These are phyloP conservation scores for Cyclostephanos tholiformis DNA, from an alignment of 108 stramenopile species.

Conservation along the genomic window DNA sequence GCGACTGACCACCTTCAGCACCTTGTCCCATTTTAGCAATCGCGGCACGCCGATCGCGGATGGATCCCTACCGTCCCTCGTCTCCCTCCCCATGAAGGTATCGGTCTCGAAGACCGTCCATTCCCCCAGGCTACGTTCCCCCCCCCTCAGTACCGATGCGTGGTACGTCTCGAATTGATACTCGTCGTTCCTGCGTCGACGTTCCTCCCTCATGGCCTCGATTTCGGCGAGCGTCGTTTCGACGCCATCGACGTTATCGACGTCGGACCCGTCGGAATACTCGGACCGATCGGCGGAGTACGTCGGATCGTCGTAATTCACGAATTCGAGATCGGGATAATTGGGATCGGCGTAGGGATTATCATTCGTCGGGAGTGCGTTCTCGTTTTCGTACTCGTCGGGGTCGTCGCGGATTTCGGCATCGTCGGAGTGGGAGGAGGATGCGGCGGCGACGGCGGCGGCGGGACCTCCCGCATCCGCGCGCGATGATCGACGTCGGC, in stretches of 20 bases:
- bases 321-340: constrained; percentile 86
- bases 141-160: constrained; percentile 57
- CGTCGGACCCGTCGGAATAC: constrained; percentile 30
- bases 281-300: constrained; percentile 74
- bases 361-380: neutral
- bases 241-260: neutral
- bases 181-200: constrained; percentile 81
- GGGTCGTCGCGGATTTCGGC: neutral
- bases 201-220: constrained; percentile 86
- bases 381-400: neutral
- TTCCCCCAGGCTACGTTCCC: constrained; percentile 73
- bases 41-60: constrained; percentile 48
- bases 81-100: constrained; percentile 62
- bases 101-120: constrained; percentile 85
- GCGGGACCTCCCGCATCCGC: too few species aligned
- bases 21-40: constrained; percentile 51
- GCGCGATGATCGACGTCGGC: neutral
- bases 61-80: constrained; percentile 14
- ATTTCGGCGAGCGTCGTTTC: constrained; percentile 63
- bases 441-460: too few species aligned
- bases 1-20: constrained; percentile 61
- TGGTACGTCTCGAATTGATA: constrained; percentile 91
- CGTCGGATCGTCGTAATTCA: constrained; percentile 84
- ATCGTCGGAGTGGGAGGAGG: neutral
- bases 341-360: constrained; percentile 60